Percentiles rank a stretch among this genome's conserved stretches.
These are phyloP conservation scores for Ceriops zippeliana DNA, from an alignment of 345 rosid genomes.

Conservation along the genomic window DNA sequence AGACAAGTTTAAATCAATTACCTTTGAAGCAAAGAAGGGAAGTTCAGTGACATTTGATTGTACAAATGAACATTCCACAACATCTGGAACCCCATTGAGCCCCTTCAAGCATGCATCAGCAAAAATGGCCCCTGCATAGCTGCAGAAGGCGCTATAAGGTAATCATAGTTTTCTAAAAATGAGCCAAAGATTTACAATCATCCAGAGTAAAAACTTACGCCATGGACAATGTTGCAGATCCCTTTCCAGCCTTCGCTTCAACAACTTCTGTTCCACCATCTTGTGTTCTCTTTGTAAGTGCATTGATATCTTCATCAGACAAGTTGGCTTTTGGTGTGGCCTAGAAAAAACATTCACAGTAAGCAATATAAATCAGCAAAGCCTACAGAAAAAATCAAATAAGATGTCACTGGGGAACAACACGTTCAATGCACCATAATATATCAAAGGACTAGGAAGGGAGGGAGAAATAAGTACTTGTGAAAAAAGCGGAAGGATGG, in stretches of 20 bases:
- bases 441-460: not conserved
- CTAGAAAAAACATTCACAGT: slow-evolving; percentile 23
- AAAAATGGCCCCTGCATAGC: slow-evolving; percentile 82
- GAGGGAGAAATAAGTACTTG: slow-evolving; percentile 36
- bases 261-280: slow-evolving; percentile 89
- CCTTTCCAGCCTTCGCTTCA: slow-evolving; percentile 92
- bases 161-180: not conserved
- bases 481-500: slow-evolving; percentile 76
- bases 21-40: slow-evolving; percentile 86
- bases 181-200: not conserved
- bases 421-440: not conserved
- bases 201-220: slow-evolving; percentile 53
- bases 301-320: slow-evolving; percentile 48
- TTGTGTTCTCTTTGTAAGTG: slow-evolving; percentile 82
- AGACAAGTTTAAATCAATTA: slow-evolving; percentile 15
- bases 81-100: slow-evolving; percentile 74
- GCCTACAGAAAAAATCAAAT: not conserved
- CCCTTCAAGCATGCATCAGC: slow-evolving; percentile 87
- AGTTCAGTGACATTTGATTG: slow-evolving; percentile 71
- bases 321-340: slow-evolving; percentile 75
- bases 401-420: too few relatives aligned
- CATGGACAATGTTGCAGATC: slow-evolving; percentile 89
- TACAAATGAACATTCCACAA: slow-evolving; percentile 71
- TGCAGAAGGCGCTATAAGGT: slow-evolving; percentile 19
- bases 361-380: not conserved